Evolutionary conservation across 805 yeast genomes (phyloP).

Genomic region (Cyberlindnera xishuangbannaensis): DNA sequence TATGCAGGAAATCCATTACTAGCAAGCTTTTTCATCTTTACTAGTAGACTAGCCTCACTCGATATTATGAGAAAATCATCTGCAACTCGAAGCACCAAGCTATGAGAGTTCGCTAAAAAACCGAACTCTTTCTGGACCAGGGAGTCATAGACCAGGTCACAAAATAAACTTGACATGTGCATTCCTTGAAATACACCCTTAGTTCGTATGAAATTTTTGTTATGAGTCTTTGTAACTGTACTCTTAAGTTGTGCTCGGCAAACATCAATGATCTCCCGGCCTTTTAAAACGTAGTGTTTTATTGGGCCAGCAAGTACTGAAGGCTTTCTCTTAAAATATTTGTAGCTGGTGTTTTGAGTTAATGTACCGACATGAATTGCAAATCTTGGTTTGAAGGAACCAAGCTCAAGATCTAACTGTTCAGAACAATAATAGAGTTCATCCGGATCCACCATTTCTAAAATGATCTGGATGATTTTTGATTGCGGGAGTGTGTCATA

Average conservation of each 20-base stretch:
- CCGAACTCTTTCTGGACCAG: slow-evolving; percentile 36
- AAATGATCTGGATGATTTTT: slow-evolving; percentile 32
- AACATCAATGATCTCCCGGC: slow-evolving; percentile 38
- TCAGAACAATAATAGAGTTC: slow-evolving; percentile 8
- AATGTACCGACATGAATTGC: neutral
- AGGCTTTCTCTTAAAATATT: neutral
- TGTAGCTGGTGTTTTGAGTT: neutral
- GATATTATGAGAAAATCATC: slow-evolving; percentile 84
- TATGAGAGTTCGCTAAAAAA: slow-evolving; percentile 20
- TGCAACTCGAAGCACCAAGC: slow-evolving; percentile 56
- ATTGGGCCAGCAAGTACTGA: neutral
- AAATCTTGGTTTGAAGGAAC: neutral
- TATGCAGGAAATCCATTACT: slow-evolving; percentile 32
- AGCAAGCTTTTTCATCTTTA: slow-evolving; percentile 26
- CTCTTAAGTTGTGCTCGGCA: slow-evolving; percentile 48
- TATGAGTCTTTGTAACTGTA: slow-evolving; percentile 38
- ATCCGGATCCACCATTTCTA: slow-evolving; percentile 25
- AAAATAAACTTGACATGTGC: slow-evolving; percentile 65
- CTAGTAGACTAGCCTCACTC: slow-evolving; percentile 30
- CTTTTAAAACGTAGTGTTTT: slow-evolving; percentile 27
- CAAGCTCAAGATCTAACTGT: neutral
- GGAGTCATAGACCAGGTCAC: slow-evolving; percentile 66
- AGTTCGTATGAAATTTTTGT: slow-evolving; percentile 39
- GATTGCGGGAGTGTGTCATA: slow-evolving; percentile 64
- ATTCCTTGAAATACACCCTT: slow-evolving; percentile 85